phyloP scores from a whole-genome alignment of 1,284 basidiomycete genomes.

The Trichosporon sp. region DNA sequence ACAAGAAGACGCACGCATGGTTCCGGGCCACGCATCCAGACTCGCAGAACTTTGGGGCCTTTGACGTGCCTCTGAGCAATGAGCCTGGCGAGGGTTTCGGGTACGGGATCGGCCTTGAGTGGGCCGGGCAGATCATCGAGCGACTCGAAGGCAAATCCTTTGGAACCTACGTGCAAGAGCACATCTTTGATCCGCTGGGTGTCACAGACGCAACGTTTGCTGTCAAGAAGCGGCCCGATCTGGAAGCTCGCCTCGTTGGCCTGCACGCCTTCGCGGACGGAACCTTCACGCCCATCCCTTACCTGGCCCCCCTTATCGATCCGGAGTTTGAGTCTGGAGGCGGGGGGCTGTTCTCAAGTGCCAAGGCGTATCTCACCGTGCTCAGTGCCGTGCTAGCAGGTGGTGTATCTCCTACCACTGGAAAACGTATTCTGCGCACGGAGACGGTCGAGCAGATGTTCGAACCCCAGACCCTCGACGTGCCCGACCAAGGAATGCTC shows the following conservation, averaged over 20 bases:
- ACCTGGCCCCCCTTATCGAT: background rate
- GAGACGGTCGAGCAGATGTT: slow-evolving; percentile 22
- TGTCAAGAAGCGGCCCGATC: slow-evolving; percentile 11
- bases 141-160: background rate
- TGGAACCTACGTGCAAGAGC: background rate
- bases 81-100: slow-evolving; percentile 5
- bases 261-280: slow-evolving; percentile 8
- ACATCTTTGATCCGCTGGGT: slow-evolving; percentile 22
- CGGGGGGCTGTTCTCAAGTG: slow-evolving; percentile 17
- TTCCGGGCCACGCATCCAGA: slow-evolving; percentile 14
- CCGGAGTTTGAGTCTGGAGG: slow-evolving; percentile 13
- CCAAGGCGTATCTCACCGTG: slow-evolving; percentile 18
- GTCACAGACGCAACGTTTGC: slow-evolving; percentile 19
- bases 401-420: slow-evolving; percentile 13
- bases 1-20: slow-evolving; percentile 20
- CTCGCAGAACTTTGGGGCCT: background rate
- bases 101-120: slow-evolving; percentile 7
- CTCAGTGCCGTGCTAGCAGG: slow-evolving; percentile 18
- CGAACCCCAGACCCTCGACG: slow-evolving; percentile 15
- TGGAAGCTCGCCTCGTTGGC: slow-evolving; percentile 13
- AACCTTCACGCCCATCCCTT: background rate
- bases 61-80: slow-evolving; percentile 1
- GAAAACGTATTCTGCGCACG: slow-evolving; percentile 15
- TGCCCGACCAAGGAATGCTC: slow-evolving; percentile 18
- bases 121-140: slow-evolving; percentile 3